Evolutionary conservation across 805 yeast genomes (phyloP).

Genomic region (Cyberlindnera lachancei): DNA sequence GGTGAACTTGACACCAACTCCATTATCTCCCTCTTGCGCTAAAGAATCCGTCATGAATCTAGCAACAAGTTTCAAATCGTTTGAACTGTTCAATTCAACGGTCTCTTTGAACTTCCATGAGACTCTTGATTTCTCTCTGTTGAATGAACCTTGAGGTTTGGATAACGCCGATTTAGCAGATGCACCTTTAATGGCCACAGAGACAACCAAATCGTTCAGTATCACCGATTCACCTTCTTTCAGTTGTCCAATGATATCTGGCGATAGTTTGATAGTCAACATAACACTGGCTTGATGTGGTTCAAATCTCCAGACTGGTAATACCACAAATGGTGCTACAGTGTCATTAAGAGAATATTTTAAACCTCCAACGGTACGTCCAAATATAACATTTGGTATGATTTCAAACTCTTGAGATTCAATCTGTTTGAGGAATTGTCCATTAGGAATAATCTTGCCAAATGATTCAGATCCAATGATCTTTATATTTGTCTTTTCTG

Average conservation of each 20-base stretch:
- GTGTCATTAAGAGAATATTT: constrained; percentile 56
- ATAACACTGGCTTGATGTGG: constrained; percentile 78
- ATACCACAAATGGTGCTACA: constrained; percentile 58
- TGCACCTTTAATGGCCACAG: constrained; percentile 56
- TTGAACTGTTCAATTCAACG: constrained; percentile 26
- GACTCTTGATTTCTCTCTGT: constrained; percentile 75
- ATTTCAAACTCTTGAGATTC: constrained; percentile 36
- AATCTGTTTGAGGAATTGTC: constrained; percentile 43
- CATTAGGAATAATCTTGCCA: constrained; percentile 44
- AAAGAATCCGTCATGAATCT: constrained; percentile 71
- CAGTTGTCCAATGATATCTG: constrained; percentile 31
- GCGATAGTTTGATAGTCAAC: constrained; percentile 55
- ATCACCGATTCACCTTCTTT: constrained; percentile 29
- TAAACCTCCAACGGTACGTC: constrained; percentile 71
- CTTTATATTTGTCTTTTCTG: constrained; percentile 35
- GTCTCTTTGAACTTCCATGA: constrained; percentile 67
- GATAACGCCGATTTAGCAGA: constrained; percentile 73
- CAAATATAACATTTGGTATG: constrained; percentile 42
- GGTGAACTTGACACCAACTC: constrained; percentile 64
- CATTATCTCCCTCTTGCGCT: constrained; percentile 67
- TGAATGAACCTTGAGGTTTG: constrained; percentile 88
- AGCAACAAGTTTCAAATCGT: constrained; percentile 71
- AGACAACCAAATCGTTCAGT: constrained; percentile 32
- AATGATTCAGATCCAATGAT: constrained; percentile 34
- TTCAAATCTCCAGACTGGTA: constrained; percentile 89